Base-by-base conservation (phyloP, 805 yeast species). In the Tetrapisispora arboricola region DNA sequence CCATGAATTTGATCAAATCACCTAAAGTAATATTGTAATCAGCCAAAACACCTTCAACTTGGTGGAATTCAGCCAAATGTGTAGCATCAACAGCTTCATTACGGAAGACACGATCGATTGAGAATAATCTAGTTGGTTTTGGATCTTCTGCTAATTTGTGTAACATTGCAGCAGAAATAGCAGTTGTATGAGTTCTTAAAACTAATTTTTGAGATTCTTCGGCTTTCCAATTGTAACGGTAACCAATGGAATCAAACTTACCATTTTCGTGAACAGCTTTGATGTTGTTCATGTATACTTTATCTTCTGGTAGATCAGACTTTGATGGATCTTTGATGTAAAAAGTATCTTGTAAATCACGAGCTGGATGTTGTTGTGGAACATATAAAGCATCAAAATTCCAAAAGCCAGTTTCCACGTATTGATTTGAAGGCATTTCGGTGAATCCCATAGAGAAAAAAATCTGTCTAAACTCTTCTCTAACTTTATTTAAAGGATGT, bases 61-160 rank as follows among this genome's bases (percentile, higher is more conserved):
- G 99, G 67, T 92, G 97, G 74, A 92, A 92, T 70, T 92, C 99
- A 30, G 98, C 98, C 67, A 92, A 76, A 65, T 92, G 99, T 15
- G 99, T 92, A 40, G 97, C 97, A 63, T 92, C 99, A 39, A 92
- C 99, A 22, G 99, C 97, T 71, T 92, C 99, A 64, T 92, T 92
- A 71, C 99, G 85, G 84, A 92, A 92, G 45, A 92, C 99, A 61
- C 96, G 79, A 65, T 92, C 99, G 56, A 92, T 94, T 37, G 95
- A 84, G 71, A 92, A 92, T 60, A 86, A 73, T 68, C 97, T 78
- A 8, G 83, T 74, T 44, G 97, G 96, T 56, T 77, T 78, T 46
- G 95, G 95, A 63, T 86, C 81, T 48, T 75, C 67, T 40, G 97
- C 96, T 51, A 92, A 73, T 57, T 84, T 63, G 61, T 92, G 84